A percentile compares a stretch with the other conserved stretches of the same genome.
Evolutionary conservation across 495 filamentous ascomycete genomes (phyloP).

Genomic region (Terfezia claveryi): DNA sequence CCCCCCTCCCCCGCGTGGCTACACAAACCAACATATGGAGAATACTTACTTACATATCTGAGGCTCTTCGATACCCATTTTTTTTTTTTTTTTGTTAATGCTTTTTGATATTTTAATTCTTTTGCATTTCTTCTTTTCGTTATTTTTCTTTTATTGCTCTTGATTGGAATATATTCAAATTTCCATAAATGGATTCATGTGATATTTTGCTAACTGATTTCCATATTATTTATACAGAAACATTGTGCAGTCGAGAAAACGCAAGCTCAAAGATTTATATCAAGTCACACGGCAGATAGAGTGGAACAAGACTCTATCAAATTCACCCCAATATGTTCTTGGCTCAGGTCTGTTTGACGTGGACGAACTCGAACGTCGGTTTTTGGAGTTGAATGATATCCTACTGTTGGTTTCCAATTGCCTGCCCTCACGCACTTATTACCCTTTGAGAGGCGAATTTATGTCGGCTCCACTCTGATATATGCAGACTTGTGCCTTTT

Average conservation of each 20-base stretch:
- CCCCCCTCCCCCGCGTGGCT: neutral
- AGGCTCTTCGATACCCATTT: too few relatives aligned
- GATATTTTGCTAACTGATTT: too few relatives aligned
- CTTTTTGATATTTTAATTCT: too few relatives aligned
- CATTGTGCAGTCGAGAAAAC: conserved; percentile 16
- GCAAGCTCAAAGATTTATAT: conserved; percentile 18
- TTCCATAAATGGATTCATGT: too few relatives aligned
- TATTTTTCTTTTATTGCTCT: too few relatives aligned
- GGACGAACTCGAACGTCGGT: conserved; percentile 14
- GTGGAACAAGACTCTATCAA: conserved; percentile 9
- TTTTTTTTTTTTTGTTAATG: too few relatives aligned
- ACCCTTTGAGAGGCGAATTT: too few relatives aligned
- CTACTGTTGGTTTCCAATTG: neutral
- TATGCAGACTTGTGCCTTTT: neutral
- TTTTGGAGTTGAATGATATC: conserved; percentile 18
- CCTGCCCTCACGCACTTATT: neutral
- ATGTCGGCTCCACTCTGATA: too few relatives aligned
- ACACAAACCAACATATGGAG: neutral
- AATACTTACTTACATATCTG: too few relatives aligned
- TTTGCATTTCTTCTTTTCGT: too few relatives aligned
- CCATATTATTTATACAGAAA: conserved; percentile 1
- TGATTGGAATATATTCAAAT: too few relatives aligned
- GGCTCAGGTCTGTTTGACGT: neutral
- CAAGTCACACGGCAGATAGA: conserved; percentile 14
- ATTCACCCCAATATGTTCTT: neutral